Conservation (phyloP, 2,329 filamentous ascomycete species). For the Neurospora crassa region DNA sequence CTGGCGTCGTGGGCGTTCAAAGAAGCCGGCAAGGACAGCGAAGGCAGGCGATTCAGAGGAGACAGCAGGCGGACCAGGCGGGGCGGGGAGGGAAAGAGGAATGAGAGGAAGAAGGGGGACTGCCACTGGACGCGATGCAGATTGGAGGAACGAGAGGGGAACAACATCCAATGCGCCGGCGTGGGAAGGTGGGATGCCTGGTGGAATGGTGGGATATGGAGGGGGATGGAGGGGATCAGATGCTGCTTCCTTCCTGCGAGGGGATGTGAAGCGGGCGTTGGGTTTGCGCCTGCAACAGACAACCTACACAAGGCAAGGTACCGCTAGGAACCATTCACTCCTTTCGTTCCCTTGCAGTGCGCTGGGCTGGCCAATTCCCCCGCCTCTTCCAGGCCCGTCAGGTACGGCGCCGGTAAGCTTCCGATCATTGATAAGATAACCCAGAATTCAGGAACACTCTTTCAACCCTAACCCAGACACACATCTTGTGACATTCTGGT, state of each 20-base stretch:
- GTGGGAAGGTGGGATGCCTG: background rate
- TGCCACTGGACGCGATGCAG: background rate
- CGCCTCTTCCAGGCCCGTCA: background rate
- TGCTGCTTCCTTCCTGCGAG: background rate
- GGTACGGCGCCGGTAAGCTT: background rate
- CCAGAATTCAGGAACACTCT: background rate
- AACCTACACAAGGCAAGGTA: background rate
- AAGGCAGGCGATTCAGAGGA: background rate
- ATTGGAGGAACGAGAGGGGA: background rate
- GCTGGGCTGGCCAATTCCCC: background rate
- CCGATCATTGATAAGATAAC: background rate
- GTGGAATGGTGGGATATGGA: no score
- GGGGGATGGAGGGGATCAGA: background rate
- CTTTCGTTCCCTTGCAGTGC: no score
- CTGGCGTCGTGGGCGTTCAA: background rate
- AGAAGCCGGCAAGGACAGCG: background rate
- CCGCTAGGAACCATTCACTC: background rate
- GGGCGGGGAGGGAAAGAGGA: background rate
- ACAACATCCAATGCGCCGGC: background rate
- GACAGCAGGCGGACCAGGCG: background rate
- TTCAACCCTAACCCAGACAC: background rate
- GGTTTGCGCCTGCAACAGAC: background rate
- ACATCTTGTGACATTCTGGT: no score
- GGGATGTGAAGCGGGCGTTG: background rate
- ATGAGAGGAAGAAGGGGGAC: background rate